A percentile compares a stretch with the other conserved stretches of the same genome.
These are phyloP conservation scores for Mikania micrantha DNA, from an alignment of 129 eudicot genomes.

Conservation along the genomic window DNA sequence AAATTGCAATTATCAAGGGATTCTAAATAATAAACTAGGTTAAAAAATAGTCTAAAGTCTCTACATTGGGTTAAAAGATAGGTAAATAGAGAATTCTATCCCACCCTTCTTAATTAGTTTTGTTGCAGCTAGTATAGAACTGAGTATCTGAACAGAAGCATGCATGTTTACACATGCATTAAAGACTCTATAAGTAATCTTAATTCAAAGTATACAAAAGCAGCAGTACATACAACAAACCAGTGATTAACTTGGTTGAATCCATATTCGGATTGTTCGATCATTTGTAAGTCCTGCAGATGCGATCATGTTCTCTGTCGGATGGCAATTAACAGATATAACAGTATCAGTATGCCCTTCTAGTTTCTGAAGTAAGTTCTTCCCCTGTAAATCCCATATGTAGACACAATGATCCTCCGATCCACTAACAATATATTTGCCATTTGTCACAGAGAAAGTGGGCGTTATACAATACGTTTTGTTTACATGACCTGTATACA, in stretches of 20 bases:
- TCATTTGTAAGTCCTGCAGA: slow-evolving; percentile 73
- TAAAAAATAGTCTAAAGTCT: background rate
- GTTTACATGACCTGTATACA: slow-evolving; percentile 72
- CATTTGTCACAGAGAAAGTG: slow-evolving; percentile 76
- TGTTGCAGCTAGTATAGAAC: background rate
- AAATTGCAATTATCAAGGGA: background rate
- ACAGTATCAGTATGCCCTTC: slow-evolving; percentile 94
- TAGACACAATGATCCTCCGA: slow-evolving; percentile 86
- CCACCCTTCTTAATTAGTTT: background rate
- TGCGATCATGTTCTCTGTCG: slow-evolving; percentile 71
- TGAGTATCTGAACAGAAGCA: background rate
- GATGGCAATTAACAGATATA: slow-evolving; percentile 78
- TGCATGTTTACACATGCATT: background rate
- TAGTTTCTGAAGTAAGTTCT: slow-evolving; percentile 67
- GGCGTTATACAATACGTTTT: slow-evolving; percentile 67
- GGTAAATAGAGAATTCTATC: background rate
- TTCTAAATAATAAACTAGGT: background rate
- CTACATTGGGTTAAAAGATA: background rate
- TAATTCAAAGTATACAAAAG: background rate
- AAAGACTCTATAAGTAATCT: background rate
- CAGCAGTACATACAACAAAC: background rate
- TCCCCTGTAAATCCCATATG: slow-evolving; percentile 84
- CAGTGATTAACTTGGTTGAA: slow-evolving; percentile 41
- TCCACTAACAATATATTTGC: slow-evolving; percentile 80
- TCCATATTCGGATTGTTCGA: slow-evolving; percentile 72